These are phyloP conservation scores for Senna siamea DNA, from an alignment of 306 rosid species.

Conservation along the genomic window DNA sequence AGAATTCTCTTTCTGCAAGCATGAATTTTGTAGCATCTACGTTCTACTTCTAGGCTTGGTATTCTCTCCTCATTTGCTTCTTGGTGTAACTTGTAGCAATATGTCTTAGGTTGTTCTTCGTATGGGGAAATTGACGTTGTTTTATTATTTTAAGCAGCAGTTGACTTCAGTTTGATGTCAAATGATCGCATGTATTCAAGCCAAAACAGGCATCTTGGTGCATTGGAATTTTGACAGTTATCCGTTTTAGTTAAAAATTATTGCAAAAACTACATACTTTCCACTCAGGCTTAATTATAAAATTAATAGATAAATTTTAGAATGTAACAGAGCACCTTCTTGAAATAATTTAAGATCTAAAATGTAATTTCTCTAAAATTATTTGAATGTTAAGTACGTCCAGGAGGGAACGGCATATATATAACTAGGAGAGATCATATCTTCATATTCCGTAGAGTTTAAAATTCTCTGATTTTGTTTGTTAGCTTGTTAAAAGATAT, in stretches of 20 bases:
- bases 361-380: too few relatives aligned
- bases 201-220: not conserved
- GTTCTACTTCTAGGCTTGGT: not conserved
- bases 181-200: not conserved
- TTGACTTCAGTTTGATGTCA: not conserved
- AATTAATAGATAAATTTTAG: too few relatives aligned
- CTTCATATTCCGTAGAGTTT: too few relatives aligned
- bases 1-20: conserved; percentile 24
- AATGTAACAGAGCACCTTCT: too few relatives aligned
- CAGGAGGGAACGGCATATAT: too few relatives aligned
- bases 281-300: too few relatives aligned
- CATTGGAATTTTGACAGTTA: not conserved
- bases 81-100: conserved; percentile 4
- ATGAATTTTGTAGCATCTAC: conserved; percentile 39
- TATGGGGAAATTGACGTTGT: not conserved
- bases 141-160: not conserved
- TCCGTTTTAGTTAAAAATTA: not conserved
- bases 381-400: too few relatives aligned
- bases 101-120: not conserved
- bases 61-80: conserved; percentile 14
- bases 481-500: too few relatives aligned
- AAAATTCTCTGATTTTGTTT: too few relatives aligned
- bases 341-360: too few relatives aligned
- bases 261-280: too few relatives aligned
- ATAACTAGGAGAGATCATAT: too few relatives aligned